Conservation (phyloP, 78 protist genomes). For the Emiliania huxleyi region DNA sequence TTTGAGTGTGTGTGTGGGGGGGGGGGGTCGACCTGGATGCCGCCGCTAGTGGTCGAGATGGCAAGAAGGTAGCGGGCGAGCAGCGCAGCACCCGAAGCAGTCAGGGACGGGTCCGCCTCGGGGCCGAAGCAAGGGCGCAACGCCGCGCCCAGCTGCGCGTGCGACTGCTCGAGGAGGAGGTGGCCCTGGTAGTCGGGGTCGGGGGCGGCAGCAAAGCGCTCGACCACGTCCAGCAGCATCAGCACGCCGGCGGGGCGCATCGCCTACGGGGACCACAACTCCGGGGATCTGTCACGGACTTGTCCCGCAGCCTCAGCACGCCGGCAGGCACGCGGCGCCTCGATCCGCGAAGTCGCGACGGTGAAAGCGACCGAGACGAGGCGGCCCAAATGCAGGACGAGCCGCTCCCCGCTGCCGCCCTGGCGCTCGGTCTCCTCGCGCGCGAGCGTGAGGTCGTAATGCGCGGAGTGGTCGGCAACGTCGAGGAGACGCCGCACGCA, state of each 20-base stretch:
- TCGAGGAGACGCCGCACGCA: neutral
- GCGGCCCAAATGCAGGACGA: no score
- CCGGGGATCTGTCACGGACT: no score
- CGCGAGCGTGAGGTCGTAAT: neutral
- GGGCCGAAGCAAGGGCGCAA: neutral
- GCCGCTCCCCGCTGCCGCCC: no score
- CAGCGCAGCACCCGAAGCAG: neutral
- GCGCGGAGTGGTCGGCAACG: neutral
- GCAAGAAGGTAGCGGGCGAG: neutral
- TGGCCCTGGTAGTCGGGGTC: neutral
- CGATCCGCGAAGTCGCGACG: neutral
- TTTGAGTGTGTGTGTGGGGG: no score
- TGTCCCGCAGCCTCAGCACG: neutral
- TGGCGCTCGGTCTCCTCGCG: neutral
- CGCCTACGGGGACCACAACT: no score
- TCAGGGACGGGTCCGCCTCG: neutral
- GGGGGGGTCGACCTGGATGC: no score
- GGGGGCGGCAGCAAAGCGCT: neutral
- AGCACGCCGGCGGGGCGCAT: neutral
- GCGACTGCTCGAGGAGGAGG: neutral
- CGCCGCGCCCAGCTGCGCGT: neutral
- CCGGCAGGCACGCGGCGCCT: neutral
- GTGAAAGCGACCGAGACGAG: neutral
- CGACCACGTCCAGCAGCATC: neutral
- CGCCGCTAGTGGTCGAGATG: neutral